Conservation (phyloP, 2,329 filamentous ascomycete genomes). For the Arthrobotrys conoides region DNA sequence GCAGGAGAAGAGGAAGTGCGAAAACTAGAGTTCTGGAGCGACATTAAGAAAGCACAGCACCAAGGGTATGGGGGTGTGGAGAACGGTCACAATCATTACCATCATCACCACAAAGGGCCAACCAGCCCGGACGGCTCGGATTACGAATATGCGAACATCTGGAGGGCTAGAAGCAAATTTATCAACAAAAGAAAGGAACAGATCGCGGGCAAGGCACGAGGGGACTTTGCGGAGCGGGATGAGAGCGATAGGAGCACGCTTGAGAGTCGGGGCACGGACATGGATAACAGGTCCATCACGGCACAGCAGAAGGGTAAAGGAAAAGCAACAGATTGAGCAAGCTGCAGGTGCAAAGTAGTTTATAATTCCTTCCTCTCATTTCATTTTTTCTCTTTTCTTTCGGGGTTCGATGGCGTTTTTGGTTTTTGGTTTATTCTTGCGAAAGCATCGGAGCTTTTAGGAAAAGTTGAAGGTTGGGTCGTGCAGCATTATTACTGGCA, state of each 20-base stretch:
- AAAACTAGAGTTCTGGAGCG: conserved; percentile 88
- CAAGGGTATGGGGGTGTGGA: conserved; percentile 52
- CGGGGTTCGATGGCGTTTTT: conserved; percentile 26
- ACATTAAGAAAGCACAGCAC: conserved; percentile 74
- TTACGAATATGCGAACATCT: conserved; percentile 50
- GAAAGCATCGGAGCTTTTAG: conserved; percentile 19
- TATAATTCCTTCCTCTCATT: conserved; percentile 9
- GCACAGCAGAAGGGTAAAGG: conserved; percentile 52
- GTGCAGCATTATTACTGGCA: conserved; percentile 3
- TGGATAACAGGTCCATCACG: conserved; percentile 16
- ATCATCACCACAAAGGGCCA: conserved; percentile 8
- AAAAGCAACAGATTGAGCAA: conserved; percentile 37
- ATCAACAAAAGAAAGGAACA: conserved; percentile 54
- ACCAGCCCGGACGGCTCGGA: conserved; percentile 36
- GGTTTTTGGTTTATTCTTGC: conserved; percentile 1
- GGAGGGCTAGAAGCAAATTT: conserved; percentile 44
- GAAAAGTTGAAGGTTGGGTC: conserved; percentile 42
- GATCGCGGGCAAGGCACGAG: conserved; percentile 47
- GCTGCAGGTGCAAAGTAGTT: not conserved
- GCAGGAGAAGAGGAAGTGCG: conserved; percentile 85
- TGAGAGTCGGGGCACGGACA: conserved; percentile 40
- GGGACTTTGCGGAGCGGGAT: conserved; percentile 47
- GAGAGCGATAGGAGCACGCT: conserved; percentile 49
- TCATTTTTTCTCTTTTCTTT: not conserved
- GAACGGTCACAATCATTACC: conserved; percentile 11